Evolutionary conservation across 139 green algal genomes (phyloP).

Genomic region (Chlamydomonas sp.): DNA sequence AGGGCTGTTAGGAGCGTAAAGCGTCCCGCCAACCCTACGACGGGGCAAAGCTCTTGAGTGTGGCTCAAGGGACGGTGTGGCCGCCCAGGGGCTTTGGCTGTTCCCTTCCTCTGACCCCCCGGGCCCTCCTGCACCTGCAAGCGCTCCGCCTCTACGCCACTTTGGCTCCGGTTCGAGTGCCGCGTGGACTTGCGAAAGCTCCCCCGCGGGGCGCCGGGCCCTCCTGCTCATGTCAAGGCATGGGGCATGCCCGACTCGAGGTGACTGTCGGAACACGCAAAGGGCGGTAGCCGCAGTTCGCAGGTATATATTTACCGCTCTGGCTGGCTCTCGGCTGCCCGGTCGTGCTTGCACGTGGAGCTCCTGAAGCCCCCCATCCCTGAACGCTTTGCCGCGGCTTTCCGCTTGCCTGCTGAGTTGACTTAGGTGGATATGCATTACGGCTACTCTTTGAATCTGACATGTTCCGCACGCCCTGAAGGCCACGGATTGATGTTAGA

Average conservation of each 20-base stretch:
- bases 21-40: too few species aligned
- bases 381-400: constrained; percentile 18
- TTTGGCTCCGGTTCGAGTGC: constrained; percentile 14
- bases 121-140: background rate
- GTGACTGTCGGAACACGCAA: too few species aligned
- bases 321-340: background rate
- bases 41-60: too few species aligned
- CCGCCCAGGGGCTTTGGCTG: background rate
- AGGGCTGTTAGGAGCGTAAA: too few species aligned
- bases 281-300: too few species aligned
- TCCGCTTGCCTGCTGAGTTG: background rate
- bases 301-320: background rate
- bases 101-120: too few species aligned
- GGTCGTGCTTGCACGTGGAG: constrained; percentile 9
- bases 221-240: background rate
- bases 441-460: constrained; percentile 1
- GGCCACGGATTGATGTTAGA: too few species aligned
- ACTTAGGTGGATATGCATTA: constrained; percentile 12
- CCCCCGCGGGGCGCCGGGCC: background rate
- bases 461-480: background rate
- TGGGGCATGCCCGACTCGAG: too few species aligned
- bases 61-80: too few species aligned
- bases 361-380: background rate
- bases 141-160: constrained; percentile 16
- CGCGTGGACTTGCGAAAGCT: constrained; percentile 31